Percentiles rank a stretch among this genome's conserved stretches.
Conservation (phyloP, 139 green algal species). For the Volvox africanus region DNA sequence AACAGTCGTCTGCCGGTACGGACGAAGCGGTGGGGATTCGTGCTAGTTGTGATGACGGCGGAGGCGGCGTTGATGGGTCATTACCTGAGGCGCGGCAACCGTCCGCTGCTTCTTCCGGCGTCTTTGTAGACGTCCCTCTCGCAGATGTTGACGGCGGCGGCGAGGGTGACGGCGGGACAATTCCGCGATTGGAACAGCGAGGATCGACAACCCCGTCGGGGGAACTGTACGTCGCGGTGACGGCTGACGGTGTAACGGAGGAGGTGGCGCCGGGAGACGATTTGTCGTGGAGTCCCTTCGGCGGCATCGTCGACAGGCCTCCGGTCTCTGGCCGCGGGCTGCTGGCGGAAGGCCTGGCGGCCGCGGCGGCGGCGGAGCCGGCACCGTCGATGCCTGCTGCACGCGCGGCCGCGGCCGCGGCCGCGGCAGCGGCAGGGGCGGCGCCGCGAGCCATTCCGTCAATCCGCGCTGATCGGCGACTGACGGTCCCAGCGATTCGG, state of each 20-base stretch:
- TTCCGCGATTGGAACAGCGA: too few relatives aligned
- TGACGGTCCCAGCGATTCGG: neutral
- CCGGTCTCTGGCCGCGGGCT: neutral
- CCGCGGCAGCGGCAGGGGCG: neutral
- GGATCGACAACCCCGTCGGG: too few relatives aligned
- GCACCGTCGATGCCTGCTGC: too few relatives aligned
- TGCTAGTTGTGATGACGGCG: neutral
- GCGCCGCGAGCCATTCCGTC: neutral
- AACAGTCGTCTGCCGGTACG: neutral
- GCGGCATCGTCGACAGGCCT: neutral
- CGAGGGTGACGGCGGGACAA: too few relatives aligned
- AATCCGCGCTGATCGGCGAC: neutral
- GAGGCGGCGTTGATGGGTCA: neutral
- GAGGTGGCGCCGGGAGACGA: neutral
- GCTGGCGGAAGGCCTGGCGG: neutral
- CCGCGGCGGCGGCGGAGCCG: neutral
- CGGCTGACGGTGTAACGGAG: neutral
- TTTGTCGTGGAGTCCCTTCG: constrained; percentile 5
- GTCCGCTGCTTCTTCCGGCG: neutral
- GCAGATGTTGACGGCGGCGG: neutral
- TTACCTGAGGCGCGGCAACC: neutral
- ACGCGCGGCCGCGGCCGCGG: neutral
- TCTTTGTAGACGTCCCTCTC: constrained; percentile 9
- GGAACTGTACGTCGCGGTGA: neutral
- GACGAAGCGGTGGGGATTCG: neutral